Base-by-base conservation (phyloP, 2,329 filamentous ascomycete species). In the Fusarium sulawesiense region DNA sequence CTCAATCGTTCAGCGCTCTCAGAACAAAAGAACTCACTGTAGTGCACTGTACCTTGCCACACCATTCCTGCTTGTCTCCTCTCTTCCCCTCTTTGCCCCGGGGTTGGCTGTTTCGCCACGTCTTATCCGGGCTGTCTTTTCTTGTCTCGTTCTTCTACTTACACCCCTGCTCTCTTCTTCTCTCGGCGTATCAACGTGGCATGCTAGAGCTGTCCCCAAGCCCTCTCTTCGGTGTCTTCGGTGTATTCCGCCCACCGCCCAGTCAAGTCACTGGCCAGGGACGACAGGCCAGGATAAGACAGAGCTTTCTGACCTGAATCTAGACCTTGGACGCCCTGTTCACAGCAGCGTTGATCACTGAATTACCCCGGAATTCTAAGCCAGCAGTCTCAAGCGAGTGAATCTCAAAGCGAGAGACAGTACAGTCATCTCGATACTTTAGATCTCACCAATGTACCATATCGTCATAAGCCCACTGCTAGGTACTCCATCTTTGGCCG, bases 31-130 rank as follows among this genome's bases (percentile, higher is more conserved):
- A 12, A 34, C 29, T 23, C 20, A 29, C 45, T 40, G 32, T 37
- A 14, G 44, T 56, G 41, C 56, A 40, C 34, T 37, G 9, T n/a
- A 68, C 65, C 55, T 69, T 70, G 66, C 66, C 66, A 70, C 66
- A 62, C 66, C 66, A 70, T 70, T 70, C 66, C 61, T 69, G 40
- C 42, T 65, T 68, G 54, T 64, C 68, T 68, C 67, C 63, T 55
- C 66, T 70, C 67, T 71, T 63, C 64, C 67, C 68, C 68, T 68
- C 68, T 71, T 62, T 61, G 44, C 51, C 44, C 16, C 37, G 32
- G 32, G 47, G 27, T 32, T 37, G 48, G 32, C 23, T 51, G 47
- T 49, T 60, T 68, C 65, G 64, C 65, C 66, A 68, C 66, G 64
- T 51, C 54, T 27, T 44, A 41, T 46, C 27, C 16, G 27, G 27